Conservation (phyloP, 2,329 filamentous ascomycete species). For the Akanthomyces lecanii region DNA sequence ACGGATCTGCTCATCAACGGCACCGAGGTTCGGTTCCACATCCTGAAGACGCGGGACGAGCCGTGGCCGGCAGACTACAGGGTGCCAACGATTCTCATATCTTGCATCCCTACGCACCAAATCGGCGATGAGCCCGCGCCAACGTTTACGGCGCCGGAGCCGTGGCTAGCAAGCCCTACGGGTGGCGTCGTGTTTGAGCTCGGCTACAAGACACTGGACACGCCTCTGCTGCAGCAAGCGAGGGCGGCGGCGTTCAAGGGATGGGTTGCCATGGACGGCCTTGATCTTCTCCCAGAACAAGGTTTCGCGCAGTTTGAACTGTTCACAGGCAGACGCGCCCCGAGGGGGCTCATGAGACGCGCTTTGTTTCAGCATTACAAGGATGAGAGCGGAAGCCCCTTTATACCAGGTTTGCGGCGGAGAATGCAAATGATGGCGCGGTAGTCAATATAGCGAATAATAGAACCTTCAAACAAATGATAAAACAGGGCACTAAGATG, state of each 20-base stretch:
- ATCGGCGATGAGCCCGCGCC: slow-evolving; percentile 61
- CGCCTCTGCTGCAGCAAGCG: slow-evolving; percentile 66
- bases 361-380: slow-evolving; percentile 51
- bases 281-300: slow-evolving; percentile 73
- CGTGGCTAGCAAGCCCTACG: slow-evolving; percentile 68
- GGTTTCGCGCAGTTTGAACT: slow-evolving; percentile 79
- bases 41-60: slow-evolving; percentile 55
- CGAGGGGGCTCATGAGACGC: slow-evolving; percentile 63
- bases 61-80: slow-evolving; percentile 61
- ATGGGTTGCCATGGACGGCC: slow-evolving; percentile 72
- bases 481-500: background rate
- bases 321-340: slow-evolving; percentile 58
- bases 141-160: slow-evolving; percentile 63
- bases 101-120: slow-evolving; percentile 69
- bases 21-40: slow-evolving; percentile 46
- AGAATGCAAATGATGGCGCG: slow-evolving; percentile 37
- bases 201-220: slow-evolving; percentile 69
- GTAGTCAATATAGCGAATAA: slow-evolving; percentile 21
- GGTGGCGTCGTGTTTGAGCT: slow-evolving; percentile 74
- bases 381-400: slow-evolving; percentile 37
- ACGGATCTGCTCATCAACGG: slow-evolving; percentile 41
- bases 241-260: slow-evolving; percentile 54
- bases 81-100: slow-evolving; percentile 69
- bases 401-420: slow-evolving; percentile 37
- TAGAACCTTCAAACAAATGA: background rate